Percentiles rank a stretch among this genome's conserved stretches.
These are phyloP conservation scores for Erigeron canadensis DNA, from an alignment of 129 eudicot species.

Conservation along the genomic window DNA sequence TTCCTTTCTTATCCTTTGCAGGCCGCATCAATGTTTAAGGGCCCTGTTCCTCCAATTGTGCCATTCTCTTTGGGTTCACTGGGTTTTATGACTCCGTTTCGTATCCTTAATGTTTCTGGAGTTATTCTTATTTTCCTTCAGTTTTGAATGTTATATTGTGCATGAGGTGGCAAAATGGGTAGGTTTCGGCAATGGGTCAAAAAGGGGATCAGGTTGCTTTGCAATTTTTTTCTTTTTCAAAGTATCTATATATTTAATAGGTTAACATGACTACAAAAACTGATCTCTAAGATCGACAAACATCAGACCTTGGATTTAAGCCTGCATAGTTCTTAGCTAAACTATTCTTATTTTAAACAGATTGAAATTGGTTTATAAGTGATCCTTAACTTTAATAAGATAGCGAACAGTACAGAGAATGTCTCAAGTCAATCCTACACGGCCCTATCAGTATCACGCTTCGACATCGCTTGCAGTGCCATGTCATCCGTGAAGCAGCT, in stretches of 20 bases:
- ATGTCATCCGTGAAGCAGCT: conserved; percentile 72
- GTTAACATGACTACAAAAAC: not conserved
- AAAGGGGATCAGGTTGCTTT: not conserved
- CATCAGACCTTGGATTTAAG: no score
- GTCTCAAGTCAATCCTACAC: conserved; percentile 59
- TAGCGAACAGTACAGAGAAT: conserved; percentile 78
- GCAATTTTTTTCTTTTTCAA: not conserved
- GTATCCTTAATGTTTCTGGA: conserved; percentile 64
- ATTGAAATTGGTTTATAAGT: conserved; percentile 15
- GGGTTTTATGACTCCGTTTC: conserved; percentile 97
- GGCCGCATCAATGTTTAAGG: conserved; percentile 99
- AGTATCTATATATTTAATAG: not conserved
- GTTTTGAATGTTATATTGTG: conserved; percentile 7
- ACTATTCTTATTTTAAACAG: not conserved
- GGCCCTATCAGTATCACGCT: conserved; percentile 91
- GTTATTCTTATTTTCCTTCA: not conserved
- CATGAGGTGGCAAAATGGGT: conserved; percentile 3
- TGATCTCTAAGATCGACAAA: no score
- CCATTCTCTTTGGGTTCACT: conserved; percentile 92
- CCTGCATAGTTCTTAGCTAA: not conserved
- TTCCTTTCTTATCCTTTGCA: conserved; percentile 32
- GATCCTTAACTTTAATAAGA: conserved; percentile 57
- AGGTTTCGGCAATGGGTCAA: conserved; percentile 10
- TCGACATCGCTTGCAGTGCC: conserved; percentile 87
- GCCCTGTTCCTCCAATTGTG: conserved; percentile 96